Base-by-base conservation (phyloP, 441 rosid species). In the Erysimum pusillum region DNA sequence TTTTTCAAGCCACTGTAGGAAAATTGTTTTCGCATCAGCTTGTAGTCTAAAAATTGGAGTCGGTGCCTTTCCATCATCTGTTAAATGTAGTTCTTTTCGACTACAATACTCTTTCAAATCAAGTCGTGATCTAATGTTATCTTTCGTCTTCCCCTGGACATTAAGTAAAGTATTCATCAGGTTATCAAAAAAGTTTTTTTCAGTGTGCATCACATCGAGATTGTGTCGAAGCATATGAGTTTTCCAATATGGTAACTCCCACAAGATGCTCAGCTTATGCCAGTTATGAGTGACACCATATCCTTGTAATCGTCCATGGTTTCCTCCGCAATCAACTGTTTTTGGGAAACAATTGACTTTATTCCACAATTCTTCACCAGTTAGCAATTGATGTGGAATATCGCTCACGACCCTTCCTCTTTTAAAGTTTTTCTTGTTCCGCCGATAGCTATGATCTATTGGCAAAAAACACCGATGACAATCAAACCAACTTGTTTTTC, bases 401-500 rank as follows among this genome's bases (percentile, higher is more conserved):
- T 35, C n/a, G 6, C 7, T 35, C 25, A 61, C 48, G 12, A 18
- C 5, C 31, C 15, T 61, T 61, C 48, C 34, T 17, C 15, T 61
- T 39, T 38, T 17, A 2, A 61, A 38, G 9, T 2, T 18, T 38
- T 60, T 60, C 11, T 36, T 60, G 9, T 60, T 60, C 4, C 32
- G 46, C 15, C 65, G 14, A 36, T 59, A 59, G 31, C 31, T 59
- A 36, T 59, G 64, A 59, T 15, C 13, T 36, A 7, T 1, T 3
- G 45, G 64, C 22, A 32, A 9, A 32, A 63, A 63, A 63, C 38
- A 18, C 4, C 68, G 14, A 63, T 44, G 68, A 44, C 38, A 42
- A 25, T 63, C 53, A 63, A 63, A 63, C 52, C 53, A 44, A 63
- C 38, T 63, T 28, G 52, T 63, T 14, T 63, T 44, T 10, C 45